phyloP scores from a whole-genome alignment of 345 rosid genomes.

The Ailanthus altissimus region DNA sequence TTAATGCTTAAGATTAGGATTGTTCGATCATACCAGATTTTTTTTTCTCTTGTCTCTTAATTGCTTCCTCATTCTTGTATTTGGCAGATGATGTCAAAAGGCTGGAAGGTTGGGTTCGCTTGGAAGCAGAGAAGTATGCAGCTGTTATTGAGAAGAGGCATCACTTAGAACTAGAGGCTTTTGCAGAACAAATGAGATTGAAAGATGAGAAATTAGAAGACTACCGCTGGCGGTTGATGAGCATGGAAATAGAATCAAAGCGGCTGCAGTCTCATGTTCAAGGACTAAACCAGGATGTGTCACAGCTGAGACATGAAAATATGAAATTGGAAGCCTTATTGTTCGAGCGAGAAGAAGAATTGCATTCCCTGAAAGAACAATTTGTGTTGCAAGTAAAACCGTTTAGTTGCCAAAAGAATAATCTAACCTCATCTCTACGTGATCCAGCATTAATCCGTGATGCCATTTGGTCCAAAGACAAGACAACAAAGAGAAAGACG shows the following conservation, averaged over 20 bases:
- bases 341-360: conserved; percentile 53
- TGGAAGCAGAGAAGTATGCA: conserved; percentile 65
- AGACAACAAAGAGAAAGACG: conserved; percentile 41
- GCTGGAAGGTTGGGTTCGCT: conserved; percentile 56
- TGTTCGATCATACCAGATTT: not conserved
- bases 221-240: conserved; percentile 64
- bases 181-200: conserved; percentile 69
- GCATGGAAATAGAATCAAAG: conserved; percentile 80
- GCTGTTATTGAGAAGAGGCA: conserved; percentile 58
- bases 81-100: conserved; percentile 47
- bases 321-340: conserved; percentile 54
- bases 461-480: conserved; percentile 38
- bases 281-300: conserved; percentile 54
- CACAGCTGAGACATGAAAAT: conserved; percentile 58
- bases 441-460: conserved; percentile 34
- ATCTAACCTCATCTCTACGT: conserved; percentile 28
- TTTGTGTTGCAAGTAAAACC: conserved; percentile 34
- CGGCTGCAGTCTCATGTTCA: conserved; percentile 64
- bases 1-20: conserved; percentile 13
- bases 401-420: conserved; percentile 36
- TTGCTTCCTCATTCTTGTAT: conserved; percentile 22
- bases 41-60: conserved; percentile 9
- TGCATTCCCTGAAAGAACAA: conserved; percentile 46
- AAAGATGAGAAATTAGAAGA: conserved; percentile 84
- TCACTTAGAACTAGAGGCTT: conserved; percentile 66